Base-by-base conservation (phyloP, 352 stramenopile genomes). In the Phytophthora cactorum region DNA sequence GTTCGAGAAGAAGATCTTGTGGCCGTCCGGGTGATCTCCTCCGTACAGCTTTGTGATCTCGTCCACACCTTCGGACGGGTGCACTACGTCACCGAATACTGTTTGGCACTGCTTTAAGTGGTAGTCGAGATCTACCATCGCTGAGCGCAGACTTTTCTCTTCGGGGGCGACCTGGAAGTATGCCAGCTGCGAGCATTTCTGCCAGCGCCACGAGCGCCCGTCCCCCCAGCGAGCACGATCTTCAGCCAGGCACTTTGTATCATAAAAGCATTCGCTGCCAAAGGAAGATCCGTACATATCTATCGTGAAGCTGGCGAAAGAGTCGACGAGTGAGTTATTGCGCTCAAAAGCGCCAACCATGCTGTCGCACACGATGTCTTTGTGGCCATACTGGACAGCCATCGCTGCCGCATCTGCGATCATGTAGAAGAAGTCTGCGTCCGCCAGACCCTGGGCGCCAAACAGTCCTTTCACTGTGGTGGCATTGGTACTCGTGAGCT, bases 401-500 rank as follows among this genome's bases (percentile, higher is more conserved):
- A 97, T 97, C 1, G 90, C 88, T 15, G 89, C 88, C 17, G 87
- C 72, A 66, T 96, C 89, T 7, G 89, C 89, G 50, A 96, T 77
- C 90, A 97, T 97, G 75, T 97, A 97, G 71, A 93, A 93, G 66
- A 97, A 97, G 59, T 96, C 89, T 12, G 77, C 70, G 31, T 93
- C 83, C 7, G 54, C 71, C 31, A 96, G 67, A 29, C 87, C 41
- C 38, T 66, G 45, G 1, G 85, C 84, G 12, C 88, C 84, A 31
- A 97, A 77, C 10, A 96, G 60, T 25, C 36, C 63, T 56, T 92
- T 92, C 47, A 91, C 86, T 10, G 44, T 62, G 8, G 84, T 88
- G 34, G 62, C 77, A 46, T 89, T 91, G 29, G 72, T 75, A 22
- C 66, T 58, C 1, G 44, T 36, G 38, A 96, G 79, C 52, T 88